These are phyloP conservation scores for Eimeria sp. DNA, from an alignment of 169 alveolate species.

Conservation along the genomic window DNA sequence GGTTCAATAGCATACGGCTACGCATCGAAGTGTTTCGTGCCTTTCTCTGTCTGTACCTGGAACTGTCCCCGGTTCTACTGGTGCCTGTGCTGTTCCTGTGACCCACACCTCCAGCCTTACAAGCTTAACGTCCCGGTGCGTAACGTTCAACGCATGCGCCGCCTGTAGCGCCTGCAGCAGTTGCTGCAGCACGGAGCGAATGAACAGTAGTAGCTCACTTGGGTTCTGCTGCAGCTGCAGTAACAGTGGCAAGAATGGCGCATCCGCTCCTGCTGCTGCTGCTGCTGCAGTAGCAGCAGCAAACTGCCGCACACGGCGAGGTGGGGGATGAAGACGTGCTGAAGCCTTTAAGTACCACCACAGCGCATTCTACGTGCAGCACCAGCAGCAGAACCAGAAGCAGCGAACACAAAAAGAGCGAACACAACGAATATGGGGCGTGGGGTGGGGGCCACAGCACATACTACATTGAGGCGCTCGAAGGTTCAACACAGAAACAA, in stretches of 20 bases:
- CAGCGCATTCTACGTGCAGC: not conserved
- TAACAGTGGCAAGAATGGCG: constrained; percentile 5
- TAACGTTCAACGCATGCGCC: constrained; percentile 10
- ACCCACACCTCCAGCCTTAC: not conserved
- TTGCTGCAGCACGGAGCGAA: constrained; percentile 45
- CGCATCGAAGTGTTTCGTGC: not conserved
- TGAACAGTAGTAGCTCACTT: constrained; percentile 14
- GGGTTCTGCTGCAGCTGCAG: constrained; percentile 28
- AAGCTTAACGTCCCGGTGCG: constrained; percentile 61
- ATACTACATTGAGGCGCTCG: no score
- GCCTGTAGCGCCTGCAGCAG: constrained; percentile 10
- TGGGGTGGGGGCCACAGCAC: no score
- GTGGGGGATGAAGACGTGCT: not conserved
- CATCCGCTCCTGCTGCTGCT: constrained; percentile 21
- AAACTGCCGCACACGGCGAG: no score
- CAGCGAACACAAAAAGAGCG: no score
- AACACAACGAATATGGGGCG: no score
- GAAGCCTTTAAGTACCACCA: constrained; percentile 61
- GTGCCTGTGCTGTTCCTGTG: not conserved
- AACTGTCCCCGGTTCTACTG: not conserved
- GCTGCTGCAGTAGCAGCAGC: not conserved
- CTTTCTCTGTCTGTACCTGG: not conserved
- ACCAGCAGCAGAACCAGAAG: no score
- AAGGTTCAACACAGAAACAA: not conserved
- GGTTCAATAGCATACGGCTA: not conserved